phyloP scores from a whole-genome alignment of 306 rosid species.

The Vicia sativa region DNA sequence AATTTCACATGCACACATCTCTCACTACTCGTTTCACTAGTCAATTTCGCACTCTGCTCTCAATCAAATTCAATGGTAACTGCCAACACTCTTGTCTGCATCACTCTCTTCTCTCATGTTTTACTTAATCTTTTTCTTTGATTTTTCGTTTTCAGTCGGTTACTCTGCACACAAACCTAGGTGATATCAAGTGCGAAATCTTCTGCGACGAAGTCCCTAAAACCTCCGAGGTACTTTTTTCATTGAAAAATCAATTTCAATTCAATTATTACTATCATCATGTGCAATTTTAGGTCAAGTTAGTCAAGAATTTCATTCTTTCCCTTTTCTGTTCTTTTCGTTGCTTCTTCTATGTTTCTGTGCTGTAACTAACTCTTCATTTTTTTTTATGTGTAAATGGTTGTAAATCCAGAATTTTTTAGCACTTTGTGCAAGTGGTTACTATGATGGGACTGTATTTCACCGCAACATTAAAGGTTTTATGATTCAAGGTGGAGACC shows the following conservation, averaged over 20 bases:
- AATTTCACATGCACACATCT: no score
- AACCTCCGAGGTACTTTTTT: slow-evolving; percentile 65
- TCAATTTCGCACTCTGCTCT: no score
- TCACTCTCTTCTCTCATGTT: neutral
- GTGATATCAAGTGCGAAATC: slow-evolving; percentile 92
- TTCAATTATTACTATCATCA: no score
- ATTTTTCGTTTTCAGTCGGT: slow-evolving; percentile 54
- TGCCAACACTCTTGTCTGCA: neutral
- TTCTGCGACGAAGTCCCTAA: slow-evolving; percentile 94
- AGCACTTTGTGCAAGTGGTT: slow-evolving; percentile 82
- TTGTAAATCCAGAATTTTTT: slow-evolving; percentile 68
- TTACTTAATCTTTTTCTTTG: neutral
- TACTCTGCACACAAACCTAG: slow-evolving; percentile 93
- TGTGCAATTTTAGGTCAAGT: neutral
- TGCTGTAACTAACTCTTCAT: slow-evolving; percentile 17
- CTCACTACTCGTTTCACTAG: no score
- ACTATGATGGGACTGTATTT: slow-evolving; percentile 91
- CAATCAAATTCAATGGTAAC: slow-evolving; percentile 34
- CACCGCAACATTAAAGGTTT: slow-evolving; percentile 96
- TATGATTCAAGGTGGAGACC: slow-evolving; percentile 99
- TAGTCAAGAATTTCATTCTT: neutral
- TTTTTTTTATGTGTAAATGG: slow-evolving; percentile 22
- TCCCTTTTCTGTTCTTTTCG: neutral
- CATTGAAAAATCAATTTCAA: no score
- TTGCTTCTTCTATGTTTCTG: slow-evolving; percentile 1